Percentiles rank a stretch among this genome's conserved stretches.
phyloP scores from a whole-genome alignment of 106 monocot species.

The Platanthera guangdongensis region DNA sequence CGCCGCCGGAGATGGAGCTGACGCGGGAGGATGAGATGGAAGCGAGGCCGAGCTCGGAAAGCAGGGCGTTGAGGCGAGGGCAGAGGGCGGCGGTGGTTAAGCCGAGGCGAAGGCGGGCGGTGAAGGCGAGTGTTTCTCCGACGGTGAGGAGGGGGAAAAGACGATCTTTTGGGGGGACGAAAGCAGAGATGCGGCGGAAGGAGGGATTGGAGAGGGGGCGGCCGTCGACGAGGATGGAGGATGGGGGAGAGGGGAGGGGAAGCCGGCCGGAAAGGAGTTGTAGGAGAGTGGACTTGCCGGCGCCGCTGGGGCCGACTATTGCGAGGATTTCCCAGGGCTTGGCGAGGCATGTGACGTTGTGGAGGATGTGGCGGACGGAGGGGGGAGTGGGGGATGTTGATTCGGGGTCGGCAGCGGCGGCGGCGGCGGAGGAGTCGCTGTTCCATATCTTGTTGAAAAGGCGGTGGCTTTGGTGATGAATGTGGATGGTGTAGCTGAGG shows the following conservation, averaged over 20 bases:
- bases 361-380: slow-evolving; percentile 36
- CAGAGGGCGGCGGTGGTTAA: slow-evolving; percentile 1
- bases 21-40: slow-evolving; percentile 37
- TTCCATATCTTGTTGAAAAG: slow-evolving; percentile 35
- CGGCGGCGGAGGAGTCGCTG: slow-evolving; percentile 10
- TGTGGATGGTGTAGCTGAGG: slow-evolving; percentile 51
- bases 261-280: slow-evolving; percentile 71
- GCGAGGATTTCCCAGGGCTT: slow-evolving; percentile 75
- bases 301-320: slow-evolving; percentile 88
- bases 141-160: slow-evolving; percentile 92
- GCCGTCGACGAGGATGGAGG: slow-evolving; percentile 36
- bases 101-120: slow-evolving; percentile 50
- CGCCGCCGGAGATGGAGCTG: slow-evolving; percentile 74
- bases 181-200: slow-evolving; percentile 50
- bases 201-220: slow-evolving; percentile 15
- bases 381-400: background rate
- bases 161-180: slow-evolving; percentile 59
- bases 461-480: slow-evolving; percentile 9
- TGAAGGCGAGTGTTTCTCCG: slow-evolving; percentile 63
- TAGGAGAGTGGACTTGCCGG: slow-evolving; percentile 85
- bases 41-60: slow-evolving; percentile 54
- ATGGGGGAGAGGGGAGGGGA: slow-evolving; percentile 9
- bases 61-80: slow-evolving; percentile 31
- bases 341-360: slow-evolving; percentile 56
- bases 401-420: background rate